Conservation (phyloP, 1,284 basidiomycete genomes). For the Puccinia horiana region DNA sequence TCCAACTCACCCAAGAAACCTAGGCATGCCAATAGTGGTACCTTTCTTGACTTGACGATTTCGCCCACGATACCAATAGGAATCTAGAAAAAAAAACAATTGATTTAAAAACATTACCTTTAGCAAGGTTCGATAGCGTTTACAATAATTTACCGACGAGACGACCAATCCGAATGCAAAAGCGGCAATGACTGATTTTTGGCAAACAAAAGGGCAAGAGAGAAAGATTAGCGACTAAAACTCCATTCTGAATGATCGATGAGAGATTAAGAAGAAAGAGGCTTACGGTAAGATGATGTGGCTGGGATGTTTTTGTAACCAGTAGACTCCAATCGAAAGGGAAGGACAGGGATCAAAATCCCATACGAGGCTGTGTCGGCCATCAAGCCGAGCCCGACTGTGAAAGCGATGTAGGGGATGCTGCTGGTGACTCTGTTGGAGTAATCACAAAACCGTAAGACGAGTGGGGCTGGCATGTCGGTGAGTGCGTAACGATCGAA, state of each 20-base stretch:
- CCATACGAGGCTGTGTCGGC: constrained; percentile 39
- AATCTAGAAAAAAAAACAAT: neutral
- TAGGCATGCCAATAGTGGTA: constrained; percentile 19
- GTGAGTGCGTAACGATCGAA: too few relatives aligned
- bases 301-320: constrained; percentile 26
- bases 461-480: neutral
- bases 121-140: neutral
- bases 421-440: constrained; percentile 15
- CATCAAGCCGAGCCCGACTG: constrained; percentile 40
- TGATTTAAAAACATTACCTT: neutral
- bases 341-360: constrained; percentile 35
- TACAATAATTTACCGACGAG: constrained; percentile 23
- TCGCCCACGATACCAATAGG: constrained; percentile 35
- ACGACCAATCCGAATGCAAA: constrained; percentile 30
- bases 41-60: constrained; percentile 9
- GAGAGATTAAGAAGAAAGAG: neutral
- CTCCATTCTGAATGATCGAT: neutral
- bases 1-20: constrained; percentile 11
- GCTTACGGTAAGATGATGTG: constrained; percentile 33
- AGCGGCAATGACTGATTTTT: constrained; percentile 35
- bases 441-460: neutral
- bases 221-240: neutral
- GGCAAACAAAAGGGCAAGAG: neutral
- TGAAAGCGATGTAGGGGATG: constrained; percentile 29
- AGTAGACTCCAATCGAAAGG: constrained; percentile 13